phyloP scores from a whole-genome alignment of 805 yeast genomes.

The Candida nanaspora region DNA sequence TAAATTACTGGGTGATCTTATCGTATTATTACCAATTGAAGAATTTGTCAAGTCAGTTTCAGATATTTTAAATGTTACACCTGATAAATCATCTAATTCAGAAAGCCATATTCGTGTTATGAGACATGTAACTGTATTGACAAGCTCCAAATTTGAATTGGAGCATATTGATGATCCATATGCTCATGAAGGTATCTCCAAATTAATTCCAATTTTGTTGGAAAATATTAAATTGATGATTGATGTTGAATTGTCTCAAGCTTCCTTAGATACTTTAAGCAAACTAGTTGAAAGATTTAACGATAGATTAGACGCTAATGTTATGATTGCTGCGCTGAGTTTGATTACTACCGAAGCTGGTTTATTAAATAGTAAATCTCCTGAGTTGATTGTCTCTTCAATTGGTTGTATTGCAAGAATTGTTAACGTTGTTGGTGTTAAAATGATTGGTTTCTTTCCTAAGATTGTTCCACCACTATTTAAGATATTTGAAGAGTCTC shows the following conservation, averaged over 20 bases:
- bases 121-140: slow-evolving; percentile 53
- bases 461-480: slow-evolving; percentile 74
- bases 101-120: slow-evolving; percentile 41
- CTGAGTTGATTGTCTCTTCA: slow-evolving; percentile 68
- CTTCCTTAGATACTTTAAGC: slow-evolving; percentile 62
- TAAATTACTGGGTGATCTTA: slow-evolving; percentile 50
- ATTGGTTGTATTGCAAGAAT: slow-evolving; percentile 64
- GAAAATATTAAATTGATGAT: slow-evolving; percentile 27
- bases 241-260: slow-evolving; percentile 52
- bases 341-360: slow-evolving; percentile 45
- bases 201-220: slow-evolving; percentile 44
- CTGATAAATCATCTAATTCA: slow-evolving; percentile 14
- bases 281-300: slow-evolving; percentile 59
- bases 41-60: slow-evolving; percentile 60
- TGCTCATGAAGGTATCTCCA: slow-evolving; percentile 44
- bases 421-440: slow-evolving; percentile 74
- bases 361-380: slow-evolving; percentile 35
- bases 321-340: slow-evolving; percentile 42
- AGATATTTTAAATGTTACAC: slow-evolving; percentile 26
- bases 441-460: slow-evolving; percentile 78
- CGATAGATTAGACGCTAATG: slow-evolving; percentile 35
- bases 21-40: slow-evolving; percentile 69
- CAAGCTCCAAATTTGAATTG: slow-evolving; percentile 60
- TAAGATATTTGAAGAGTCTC: slow-evolving; percentile 43
- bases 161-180: slow-evolving; percentile 48